Evolutionary conservation across 345 rosid genomes (phyloP).

Genomic region (Carallia brachiata): DNA sequence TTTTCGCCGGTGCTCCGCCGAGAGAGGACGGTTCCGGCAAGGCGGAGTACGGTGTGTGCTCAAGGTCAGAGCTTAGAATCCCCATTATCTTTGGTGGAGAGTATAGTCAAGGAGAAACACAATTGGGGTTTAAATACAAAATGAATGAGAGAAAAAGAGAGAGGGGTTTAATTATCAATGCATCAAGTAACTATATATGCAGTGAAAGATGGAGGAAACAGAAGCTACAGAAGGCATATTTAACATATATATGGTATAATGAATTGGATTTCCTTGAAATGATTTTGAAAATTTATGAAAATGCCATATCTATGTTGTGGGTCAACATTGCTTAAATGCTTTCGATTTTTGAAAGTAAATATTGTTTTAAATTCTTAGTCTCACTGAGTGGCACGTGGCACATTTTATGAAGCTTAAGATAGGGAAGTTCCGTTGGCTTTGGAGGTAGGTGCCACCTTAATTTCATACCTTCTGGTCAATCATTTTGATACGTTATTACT

Average conservation of each 20-base stretch:
- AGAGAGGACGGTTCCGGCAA: slow-evolving; percentile 36
- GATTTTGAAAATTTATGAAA: neutral
- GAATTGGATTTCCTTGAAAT: neutral
- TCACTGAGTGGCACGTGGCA: neutral
- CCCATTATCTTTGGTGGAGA: slow-evolving; percentile 17
- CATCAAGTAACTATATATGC: no score
- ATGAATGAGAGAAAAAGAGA: neutral
- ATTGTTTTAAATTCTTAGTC: neutral
- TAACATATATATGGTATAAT: no score
- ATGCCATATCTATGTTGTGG: no score
- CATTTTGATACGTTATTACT: no score
- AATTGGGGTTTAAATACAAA: slow-evolving; percentile 10
- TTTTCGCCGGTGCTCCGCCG: slow-evolving; percentile 1
- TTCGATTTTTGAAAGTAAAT: neutral
- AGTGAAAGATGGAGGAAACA: no score
- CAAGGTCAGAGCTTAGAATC: slow-evolving; percentile 9
- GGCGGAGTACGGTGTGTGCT: slow-evolving; percentile 29
- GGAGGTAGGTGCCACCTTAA: slow-evolving; percentile 1
- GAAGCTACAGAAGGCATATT: no score
- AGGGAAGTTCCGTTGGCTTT: neutral
- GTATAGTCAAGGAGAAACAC: neutral
- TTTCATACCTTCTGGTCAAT: slow-evolving; percentile 11
- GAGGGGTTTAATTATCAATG: no score
- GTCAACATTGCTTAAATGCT: neutral
- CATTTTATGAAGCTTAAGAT: neutral